A percentile compares a stretch with the other conserved stretches of the same genome.
Conservation (phyloP, 2,329 filamentous ascomycete species). For the Botryosphaeria dothidea region DNA sequence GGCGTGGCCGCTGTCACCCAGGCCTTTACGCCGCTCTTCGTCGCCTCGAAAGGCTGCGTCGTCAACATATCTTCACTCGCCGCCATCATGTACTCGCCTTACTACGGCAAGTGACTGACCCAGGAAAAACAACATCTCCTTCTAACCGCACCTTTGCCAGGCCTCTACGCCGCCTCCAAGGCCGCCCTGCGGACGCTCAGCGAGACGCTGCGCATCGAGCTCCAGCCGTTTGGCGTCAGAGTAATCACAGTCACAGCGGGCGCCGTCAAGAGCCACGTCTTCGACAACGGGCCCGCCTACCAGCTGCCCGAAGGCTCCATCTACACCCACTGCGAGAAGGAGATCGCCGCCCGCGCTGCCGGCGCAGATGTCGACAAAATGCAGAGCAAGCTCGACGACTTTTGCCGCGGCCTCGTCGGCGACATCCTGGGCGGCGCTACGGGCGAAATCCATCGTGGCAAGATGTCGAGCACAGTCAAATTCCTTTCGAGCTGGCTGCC, state of each 20-base stretch:
- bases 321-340: background rate
- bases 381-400: background rate
- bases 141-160: conserved; percentile 12
- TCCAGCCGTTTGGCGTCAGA: conserved; percentile 27
- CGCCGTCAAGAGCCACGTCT: conserved; percentile 12
- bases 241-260: conserved; percentile 28
- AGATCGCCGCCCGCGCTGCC: background rate
- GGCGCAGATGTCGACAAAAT: background rate
- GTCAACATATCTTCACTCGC: background rate
- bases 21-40: conserved; percentile 33
- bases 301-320: background rate
- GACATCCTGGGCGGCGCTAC: background rate
- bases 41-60: background rate
- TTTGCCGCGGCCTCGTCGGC: background rate
- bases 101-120: background rate
- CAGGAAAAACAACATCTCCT: background rate
- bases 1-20: conserved; percentile 39
- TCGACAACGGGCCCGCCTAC: background rate
- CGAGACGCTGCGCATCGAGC: conserved; percentile 27
- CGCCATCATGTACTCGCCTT: background rate
- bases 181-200: conserved; percentile 36
- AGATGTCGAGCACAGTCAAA: background rate
- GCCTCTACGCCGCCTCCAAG: conserved; percentile 38
- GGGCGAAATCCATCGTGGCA: background rate
- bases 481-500: background rate